phyloP scores from a whole-genome alignment of 139 green algal species.

The Haematococcus lacustris region DNA sequence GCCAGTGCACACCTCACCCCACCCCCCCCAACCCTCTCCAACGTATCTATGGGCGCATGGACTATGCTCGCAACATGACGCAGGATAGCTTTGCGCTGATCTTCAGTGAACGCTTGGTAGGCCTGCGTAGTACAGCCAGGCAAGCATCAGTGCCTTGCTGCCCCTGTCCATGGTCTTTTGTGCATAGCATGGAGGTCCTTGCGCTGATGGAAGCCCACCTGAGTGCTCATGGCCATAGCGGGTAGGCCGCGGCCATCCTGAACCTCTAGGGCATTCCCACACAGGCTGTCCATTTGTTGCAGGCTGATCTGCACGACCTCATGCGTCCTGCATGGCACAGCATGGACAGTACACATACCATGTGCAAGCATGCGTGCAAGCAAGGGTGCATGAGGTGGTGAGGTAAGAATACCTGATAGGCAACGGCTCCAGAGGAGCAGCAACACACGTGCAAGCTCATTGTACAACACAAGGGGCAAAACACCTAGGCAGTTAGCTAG shows the following conservation, averaged over 20 bases:
- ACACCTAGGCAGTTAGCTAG: too few relatives aligned
- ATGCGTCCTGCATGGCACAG: constrained; percentile 35
- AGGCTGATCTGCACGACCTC: constrained; percentile 82
- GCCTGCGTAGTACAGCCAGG: constrained; percentile 32
- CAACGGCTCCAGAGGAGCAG: too few relatives aligned
- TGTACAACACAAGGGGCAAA: too few relatives aligned
- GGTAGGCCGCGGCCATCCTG: constrained; percentile 72
- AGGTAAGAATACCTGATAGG: too few relatives aligned
- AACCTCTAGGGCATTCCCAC: constrained; percentile 91
- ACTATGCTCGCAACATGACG: constrained; percentile 70
- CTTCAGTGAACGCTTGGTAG: constrained; percentile 79
- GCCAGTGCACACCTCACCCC: constrained; percentile 86
- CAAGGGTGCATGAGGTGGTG: too few relatives aligned
- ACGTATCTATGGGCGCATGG: constrained; percentile 83
- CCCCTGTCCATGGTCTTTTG: too few relatives aligned
- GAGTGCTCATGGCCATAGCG: constrained; percentile 76
- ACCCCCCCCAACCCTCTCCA: constrained; percentile 87
- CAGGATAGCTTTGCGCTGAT: constrained; percentile 58
- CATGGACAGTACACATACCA: too few relatives aligned
- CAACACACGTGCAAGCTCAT: too few relatives aligned
- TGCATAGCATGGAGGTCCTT: too few relatives aligned
- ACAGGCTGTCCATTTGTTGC: constrained; percentile 81
- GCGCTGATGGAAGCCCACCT: too few relatives aligned
- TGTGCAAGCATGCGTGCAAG: too few relatives aligned
- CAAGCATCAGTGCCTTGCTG: too few relatives aligned